Conservation (phyloP, 1,139 yeast species). For the Candida mesenterica region DNA sequence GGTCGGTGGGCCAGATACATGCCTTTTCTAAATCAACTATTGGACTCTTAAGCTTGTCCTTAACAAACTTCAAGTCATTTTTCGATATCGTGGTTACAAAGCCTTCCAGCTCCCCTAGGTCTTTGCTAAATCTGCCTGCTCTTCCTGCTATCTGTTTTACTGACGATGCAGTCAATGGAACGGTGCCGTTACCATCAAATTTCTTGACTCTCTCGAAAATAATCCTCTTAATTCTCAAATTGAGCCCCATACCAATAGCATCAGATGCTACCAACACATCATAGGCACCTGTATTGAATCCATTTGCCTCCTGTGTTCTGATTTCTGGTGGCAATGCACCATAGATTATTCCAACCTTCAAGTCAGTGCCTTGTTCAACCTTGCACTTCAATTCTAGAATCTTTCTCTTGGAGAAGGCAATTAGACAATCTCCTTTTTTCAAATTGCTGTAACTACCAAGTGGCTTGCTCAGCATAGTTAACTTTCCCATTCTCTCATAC, state of each 20-base stretch:
- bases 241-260: slow-evolving; percentile 97
- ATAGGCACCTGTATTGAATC: slow-evolving; percentile 72
- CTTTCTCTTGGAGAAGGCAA: slow-evolving; percentile 75
- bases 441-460: slow-evolving; percentile 36
- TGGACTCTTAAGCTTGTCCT: slow-evolving; percentile 45
- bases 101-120: slow-evolving; percentile 49
- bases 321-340: slow-evolving; percentile 98
- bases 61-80: slow-evolving; percentile 44
- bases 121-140: slow-evolving; percentile 73
- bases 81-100: slow-evolving; percentile 55
- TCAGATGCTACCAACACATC: slow-evolving; percentile 90
- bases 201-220: slow-evolving; percentile 69
- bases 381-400: slow-evolving; percentile 64
- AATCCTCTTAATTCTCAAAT: slow-evolving; percentile 76
- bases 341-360: slow-evolving; percentile 84
- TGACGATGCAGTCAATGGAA: slow-evolving; percentile 56
- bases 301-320: slow-evolving; percentile 75
- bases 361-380: slow-evolving; percentile 59
- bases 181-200: slow-evolving; percentile 61
- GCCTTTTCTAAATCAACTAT: slow-evolving; percentile 52
- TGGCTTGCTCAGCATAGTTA: slow-evolving; percentile 50
- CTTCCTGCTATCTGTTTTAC: slow-evolving; percentile 94
- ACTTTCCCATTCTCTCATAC: slow-evolving; percentile 73
- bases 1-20: slow-evolving; percentile 68
- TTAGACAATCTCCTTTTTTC: slow-evolving; percentile 81